A percentile compares a stretch with the other conserved stretches of the same genome.
These are phyloP conservation scores for Diaporthe humulicola DNA, from an alignment of 2,329 filamentous ascomycete genomes.

Conservation along the genomic window DNA sequence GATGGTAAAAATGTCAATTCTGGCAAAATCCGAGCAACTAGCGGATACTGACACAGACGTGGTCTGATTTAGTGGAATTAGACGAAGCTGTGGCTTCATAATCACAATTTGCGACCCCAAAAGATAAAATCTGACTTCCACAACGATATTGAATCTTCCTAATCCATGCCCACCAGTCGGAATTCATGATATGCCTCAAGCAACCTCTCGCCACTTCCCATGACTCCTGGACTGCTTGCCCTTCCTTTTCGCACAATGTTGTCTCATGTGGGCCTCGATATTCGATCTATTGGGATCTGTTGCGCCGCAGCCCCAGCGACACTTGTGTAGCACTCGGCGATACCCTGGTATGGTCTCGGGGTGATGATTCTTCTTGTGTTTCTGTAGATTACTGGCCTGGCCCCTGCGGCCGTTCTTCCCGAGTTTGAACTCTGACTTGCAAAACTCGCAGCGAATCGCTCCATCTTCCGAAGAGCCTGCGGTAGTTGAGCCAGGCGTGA, in stretches of 20 bases:
- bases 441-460: background rate
- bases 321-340: background rate
- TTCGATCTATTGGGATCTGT: background rate
- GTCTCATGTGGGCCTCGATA: background rate
- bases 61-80: no score
- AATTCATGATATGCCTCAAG: no score
- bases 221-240: background rate
- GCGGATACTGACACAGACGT: no score
- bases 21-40: no score
- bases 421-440: background rate
- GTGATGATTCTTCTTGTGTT: background rate
- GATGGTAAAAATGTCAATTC: no score
- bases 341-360: background rate
- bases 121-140: no score
- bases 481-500: background rate
- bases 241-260: background rate
- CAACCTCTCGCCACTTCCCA: background rate
- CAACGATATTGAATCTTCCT: no score
- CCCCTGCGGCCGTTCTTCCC: background rate
- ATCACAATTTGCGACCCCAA: no score
- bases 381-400: background rate
- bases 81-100: no score
- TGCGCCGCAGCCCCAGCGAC: background rate
- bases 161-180: no score
- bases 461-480: background rate